Conservation (phyloP, 1,139 yeast genomes). For the Pichia sp. region DNA sequence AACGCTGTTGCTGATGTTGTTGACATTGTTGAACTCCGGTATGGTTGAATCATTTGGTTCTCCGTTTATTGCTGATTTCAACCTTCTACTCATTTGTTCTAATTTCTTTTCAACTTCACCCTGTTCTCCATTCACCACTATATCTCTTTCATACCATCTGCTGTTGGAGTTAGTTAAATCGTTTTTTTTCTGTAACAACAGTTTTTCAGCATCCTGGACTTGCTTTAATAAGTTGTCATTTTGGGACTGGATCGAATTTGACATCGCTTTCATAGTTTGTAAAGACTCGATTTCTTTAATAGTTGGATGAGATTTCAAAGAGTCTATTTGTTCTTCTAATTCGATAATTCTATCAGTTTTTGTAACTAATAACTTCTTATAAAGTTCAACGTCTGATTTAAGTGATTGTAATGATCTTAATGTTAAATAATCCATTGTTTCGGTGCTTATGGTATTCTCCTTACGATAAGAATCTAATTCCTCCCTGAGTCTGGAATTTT, state of each 20-base stretch:
- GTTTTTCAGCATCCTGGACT: conserved; percentile 8
- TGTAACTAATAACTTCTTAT: conserved; percentile 11
- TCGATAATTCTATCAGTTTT: conserved; percentile 15
- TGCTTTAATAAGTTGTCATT: conserved; percentile 7
- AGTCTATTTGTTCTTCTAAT: conserved; percentile 9
- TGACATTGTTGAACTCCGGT: conserved; percentile 4
- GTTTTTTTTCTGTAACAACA: conserved; percentile 5
- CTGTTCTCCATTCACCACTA: conserved; percentile 9
- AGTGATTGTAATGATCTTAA: neutral
- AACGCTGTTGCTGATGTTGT: neutral
- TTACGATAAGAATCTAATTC: conserved; percentile 2
- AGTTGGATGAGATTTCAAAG: neutral
- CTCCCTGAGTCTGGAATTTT: conserved; percentile 1
- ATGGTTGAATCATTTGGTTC: conserved; percentile 1
- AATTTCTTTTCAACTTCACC: conserved; percentile 11
- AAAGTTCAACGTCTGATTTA: conserved; percentile 10
- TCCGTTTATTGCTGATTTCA: conserved; percentile 1
- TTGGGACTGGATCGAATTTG: conserved; percentile 9
- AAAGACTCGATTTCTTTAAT: neutral
- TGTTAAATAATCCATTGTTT: neutral
- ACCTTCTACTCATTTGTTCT: conserved; percentile 1
- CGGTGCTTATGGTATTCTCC: neutral
- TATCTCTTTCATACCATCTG: conserved; percentile 3
- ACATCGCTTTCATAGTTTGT: conserved; percentile 7
- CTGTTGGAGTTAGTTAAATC: neutral